Percentiles rank a stretch among this genome's conserved stretches.
Conservation (phyloP, 371 early-diverging fungal genomes). For the Blakeslea trispora region DNA sequence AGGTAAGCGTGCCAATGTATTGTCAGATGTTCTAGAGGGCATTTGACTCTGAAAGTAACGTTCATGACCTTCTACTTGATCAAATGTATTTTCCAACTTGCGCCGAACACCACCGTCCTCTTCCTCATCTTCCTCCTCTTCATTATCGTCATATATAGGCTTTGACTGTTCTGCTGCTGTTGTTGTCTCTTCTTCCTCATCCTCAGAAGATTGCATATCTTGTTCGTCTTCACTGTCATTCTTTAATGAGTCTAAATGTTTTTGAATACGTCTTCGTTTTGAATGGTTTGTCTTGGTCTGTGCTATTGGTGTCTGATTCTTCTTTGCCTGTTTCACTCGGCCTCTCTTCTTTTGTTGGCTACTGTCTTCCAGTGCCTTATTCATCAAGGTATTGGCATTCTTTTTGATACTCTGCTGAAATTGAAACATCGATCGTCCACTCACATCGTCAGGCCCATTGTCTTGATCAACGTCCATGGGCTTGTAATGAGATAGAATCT, state of each 20-base stretch:
- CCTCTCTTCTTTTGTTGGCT: constrained; percentile 7
- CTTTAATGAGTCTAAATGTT: constrained; percentile 33
- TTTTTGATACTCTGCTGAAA: constrained; percentile 31
- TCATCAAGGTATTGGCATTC: constrained; percentile 35
- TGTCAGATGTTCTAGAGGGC: constrained; percentile 77
- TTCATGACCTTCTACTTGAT: constrained; percentile 59
- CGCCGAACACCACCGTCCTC: neutral
- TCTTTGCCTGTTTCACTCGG: constrained; percentile 6
- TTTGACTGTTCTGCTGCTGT: too few species aligned
- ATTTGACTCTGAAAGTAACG: constrained; percentile 74
- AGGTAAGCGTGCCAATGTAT: constrained; percentile 78
- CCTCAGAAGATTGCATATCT: constrained; percentile 32
- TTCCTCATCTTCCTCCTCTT: constrained; percentile 26
- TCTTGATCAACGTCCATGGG: constrained; percentile 18
- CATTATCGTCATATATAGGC: constrained; percentile 35
- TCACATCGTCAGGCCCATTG: constrained; percentile 36
- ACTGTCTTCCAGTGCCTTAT: constrained; percentile 29
- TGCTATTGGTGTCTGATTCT: constrained; percentile 6
- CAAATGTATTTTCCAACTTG: constrained; percentile 22
- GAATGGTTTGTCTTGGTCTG: constrained; percentile 19
- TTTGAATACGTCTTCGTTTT: constrained; percentile 30
- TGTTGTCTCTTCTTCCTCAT: constrained; percentile 26
- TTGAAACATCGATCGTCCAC: constrained; percentile 40
- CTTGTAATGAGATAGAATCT: constrained; percentile 13
- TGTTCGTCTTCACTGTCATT: constrained; percentile 20